Base-by-base conservation (phyloP, 441 rosid genomes). In the Croton setiger region DNA sequence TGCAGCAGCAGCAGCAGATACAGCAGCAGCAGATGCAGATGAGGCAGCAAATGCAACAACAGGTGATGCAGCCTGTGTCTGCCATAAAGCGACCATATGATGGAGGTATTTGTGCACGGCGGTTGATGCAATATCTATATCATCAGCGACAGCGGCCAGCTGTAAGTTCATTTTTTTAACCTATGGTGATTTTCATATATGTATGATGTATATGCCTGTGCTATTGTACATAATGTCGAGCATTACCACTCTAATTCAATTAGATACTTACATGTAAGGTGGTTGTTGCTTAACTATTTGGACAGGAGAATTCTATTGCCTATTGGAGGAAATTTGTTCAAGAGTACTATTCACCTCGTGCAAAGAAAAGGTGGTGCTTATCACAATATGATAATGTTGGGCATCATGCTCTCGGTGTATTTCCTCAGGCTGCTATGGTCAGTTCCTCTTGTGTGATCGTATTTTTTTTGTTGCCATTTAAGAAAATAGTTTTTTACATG, bases 341-440 rank as follows among this genome's bases (percentile, higher is more conserved):
- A 1, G 98, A 92, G 79, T 95, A 95, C 64, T 95, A 86, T 80
- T 90, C 99, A 23, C 99, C 97, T 21, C 93, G 93, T 66, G 98
- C 97, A 49, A 95, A 92, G 93, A 90, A 92, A 82, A 85, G 96
- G 55, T 95, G 99, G 98, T 95, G 99, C 82, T 80, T 95, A 79
- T 92, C 99, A 36, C 76, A 78, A 66, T 95, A 95, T 55, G 95
- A 92, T 61, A 95, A 90, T 76, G 93, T 90, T 64, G 97, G 98
- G 63, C 87, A 93, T 75, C 95, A 85, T 72, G 91, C 98, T 27
- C 96, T 92, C 51, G 98, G 99, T 72, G 98, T 88, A 66, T 95
- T 93, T 75, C 95, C 97, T 39, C 97, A 90, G 73, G 98, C 95
- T 63, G 87, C 99, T 73, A 90, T 89, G 97, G 99, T 95, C 53